Evolutionary conservation across 2,329 filamentous ascomycete genomes (phyloP), one percentile per base, ranked within the genome.

Genomic region (Neonectria faginata): DNA sequence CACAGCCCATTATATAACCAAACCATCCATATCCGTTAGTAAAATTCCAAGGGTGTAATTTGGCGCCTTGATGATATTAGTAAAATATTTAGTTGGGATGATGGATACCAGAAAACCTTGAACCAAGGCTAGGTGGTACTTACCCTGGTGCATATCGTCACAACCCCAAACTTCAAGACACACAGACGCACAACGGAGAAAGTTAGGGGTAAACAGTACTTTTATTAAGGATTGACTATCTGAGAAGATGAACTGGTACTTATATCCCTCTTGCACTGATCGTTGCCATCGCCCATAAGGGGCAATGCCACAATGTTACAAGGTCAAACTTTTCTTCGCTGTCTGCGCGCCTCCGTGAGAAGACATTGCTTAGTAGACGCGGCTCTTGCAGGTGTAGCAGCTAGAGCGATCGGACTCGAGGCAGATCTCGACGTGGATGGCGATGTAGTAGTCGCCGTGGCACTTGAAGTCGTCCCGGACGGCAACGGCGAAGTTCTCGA

Each of bases 391-490:
- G 14, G 18, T 55, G 36, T 60, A 29, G 57, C 64, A 67, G 20
- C 54, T 29, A 57, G 57, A 25, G 31, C 31, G 57, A 18, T 65
- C 47, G 11, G 63, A 60, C 39, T 60, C 64, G 20, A 68, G 59
- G 60, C 73, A 74, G 41, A 73, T 57, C 47, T 73, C 67, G 55
- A 74, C 71, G 45, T 56, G 66, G 33, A 75, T 68, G 64, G 60
- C 72, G 54, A 74, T 54, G 51, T 55, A 70, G 69, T 73, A 74
- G 25, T 70, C 64, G 42, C 65, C 65, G 6, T 45, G 16, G 66
- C 72, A 74, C 65, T 67, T 39, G 67, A 69, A 70, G 39, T 68
- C 61, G 60, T 74, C 70, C 10, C 62, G 36, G 52, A 75, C 60
- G 54, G 63, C 60, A 36, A 72, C 58, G 20, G 60, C 56, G 56